These are phyloP conservation scores for Davidsoniella virescens DNA, from an alignment of 2,329 filamentous ascomycete genomes.

Conservation along the genomic window DNA sequence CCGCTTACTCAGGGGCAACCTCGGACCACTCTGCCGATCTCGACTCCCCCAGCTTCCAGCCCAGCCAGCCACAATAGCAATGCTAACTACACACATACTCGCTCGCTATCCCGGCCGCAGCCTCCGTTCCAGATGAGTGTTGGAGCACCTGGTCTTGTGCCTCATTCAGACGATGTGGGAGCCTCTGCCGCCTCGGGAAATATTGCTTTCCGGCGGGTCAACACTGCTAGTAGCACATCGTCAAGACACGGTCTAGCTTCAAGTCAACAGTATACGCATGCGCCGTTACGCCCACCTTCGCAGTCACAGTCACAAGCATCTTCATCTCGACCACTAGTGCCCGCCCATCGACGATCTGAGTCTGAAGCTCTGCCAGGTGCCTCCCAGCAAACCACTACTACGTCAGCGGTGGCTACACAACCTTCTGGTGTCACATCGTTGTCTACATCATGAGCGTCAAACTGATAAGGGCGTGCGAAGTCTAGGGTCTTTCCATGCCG, in stretches of 20 bases:
- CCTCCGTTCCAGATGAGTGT: conserved; percentile 2
- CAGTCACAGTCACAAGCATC: background rate
- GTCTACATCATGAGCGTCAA: no score
- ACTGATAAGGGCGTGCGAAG: no score
- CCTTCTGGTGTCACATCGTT: no score
- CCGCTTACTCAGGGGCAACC: conserved; percentile 1
- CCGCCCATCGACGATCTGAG: no score
- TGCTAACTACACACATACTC: background rate
- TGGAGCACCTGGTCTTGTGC: background rate
- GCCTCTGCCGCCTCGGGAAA: no score
- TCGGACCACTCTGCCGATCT: background rate
- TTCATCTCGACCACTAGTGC: background rate
- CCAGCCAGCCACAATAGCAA: background rate
- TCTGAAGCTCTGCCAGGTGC: no score
- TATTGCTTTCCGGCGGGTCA: no score
- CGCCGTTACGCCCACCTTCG: background rate
- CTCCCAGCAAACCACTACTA: no score
- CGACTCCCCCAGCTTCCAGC: background rate
- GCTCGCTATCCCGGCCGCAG: background rate
- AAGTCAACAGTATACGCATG: conserved; percentile 1
- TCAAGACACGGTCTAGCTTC: no score
- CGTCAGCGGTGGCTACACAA: no score
- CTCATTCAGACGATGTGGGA: background rate
- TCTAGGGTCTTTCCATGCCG: no score
- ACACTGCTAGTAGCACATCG: no score